Percentiles rank a stretch among this genome's conserved stretches.
phyloP scores from a whole-genome alignment of 257 asterid genomes.

The Plectranthus barbatus region DNA sequence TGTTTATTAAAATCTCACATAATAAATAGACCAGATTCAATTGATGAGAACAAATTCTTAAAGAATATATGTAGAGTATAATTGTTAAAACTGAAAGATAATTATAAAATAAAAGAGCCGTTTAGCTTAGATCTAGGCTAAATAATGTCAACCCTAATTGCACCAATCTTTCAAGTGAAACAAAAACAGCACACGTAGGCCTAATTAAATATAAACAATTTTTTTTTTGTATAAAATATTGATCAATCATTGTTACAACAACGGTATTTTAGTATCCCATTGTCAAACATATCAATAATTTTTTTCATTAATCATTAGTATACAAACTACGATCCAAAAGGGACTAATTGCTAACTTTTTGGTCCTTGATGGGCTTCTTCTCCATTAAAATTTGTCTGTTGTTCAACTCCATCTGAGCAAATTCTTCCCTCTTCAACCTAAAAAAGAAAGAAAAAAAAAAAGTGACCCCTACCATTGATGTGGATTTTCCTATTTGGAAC shows the following conservation, averaged over 20 bases:
- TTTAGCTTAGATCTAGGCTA: not conserved
- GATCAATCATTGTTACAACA: not conserved
- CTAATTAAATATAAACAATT: not conserved
- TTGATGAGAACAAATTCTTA: not conserved
- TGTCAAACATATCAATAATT: too few species aligned
- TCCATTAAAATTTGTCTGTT: not conserved
- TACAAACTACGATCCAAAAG: too few species aligned
- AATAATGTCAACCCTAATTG: not conserved
- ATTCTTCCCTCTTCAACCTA: not conserved
- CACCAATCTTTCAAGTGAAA: not conserved
- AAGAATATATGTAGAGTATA: not conserved
- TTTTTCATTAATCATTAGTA: too few species aligned
- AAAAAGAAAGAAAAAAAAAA: not conserved
- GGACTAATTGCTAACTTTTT: not conserved
- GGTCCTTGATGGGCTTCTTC: not conserved
- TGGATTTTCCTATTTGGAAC: constrained; percentile 16
- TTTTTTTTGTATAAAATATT: not conserved
- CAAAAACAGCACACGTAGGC: not conserved
- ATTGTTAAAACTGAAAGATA: not conserved
- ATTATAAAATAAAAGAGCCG: not conserved
- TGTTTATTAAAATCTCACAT: too few species aligned
- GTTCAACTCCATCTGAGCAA: not conserved
- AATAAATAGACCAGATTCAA: not conserved
- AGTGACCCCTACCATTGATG: not conserved
- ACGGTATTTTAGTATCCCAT: not conserved